These are phyloP conservation scores for Colletotrichum eleusines DNA, from an alignment of 2,329 filamentous ascomycete genomes.

Conservation along the genomic window DNA sequence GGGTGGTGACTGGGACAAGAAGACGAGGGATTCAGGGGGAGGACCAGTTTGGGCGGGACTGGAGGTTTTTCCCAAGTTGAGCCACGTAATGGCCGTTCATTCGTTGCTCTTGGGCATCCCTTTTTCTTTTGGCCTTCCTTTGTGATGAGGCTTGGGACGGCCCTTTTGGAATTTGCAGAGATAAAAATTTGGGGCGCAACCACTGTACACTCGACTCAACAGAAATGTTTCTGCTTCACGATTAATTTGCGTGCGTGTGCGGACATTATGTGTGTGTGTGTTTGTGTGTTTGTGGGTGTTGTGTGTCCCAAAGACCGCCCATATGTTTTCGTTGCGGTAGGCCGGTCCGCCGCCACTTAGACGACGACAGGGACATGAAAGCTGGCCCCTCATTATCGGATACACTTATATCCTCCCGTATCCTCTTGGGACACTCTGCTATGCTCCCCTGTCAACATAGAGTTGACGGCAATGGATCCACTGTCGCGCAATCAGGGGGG, in stretches of 20 bases:
- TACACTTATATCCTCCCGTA: constrained; percentile 2
- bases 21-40: constrained; percentile 9
- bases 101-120: constrained; percentile 30
- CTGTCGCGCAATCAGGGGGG: background rate
- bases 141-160: constrained; percentile 21
- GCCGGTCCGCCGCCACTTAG: constrained; percentile 33
- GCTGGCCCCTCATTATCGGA: constrained; percentile 15
- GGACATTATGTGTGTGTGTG: constrained; percentile 26
- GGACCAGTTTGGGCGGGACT: constrained; percentile 26
- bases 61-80: constrained; percentile 39
- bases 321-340: constrained; percentile 12
- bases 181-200: constrained; percentile 13
- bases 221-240: constrained; percentile 17
- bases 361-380: constrained; percentile 33
- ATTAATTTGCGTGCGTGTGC: constrained; percentile 29
- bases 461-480: background rate
- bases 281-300: too few relatives aligned
- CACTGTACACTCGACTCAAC: constrained; percentile 28
- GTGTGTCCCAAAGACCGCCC: constrained; percentile 10
- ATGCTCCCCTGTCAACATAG: constrained; percentile 1
- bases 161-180: constrained; percentile 23
- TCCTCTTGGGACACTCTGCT: too few relatives aligned
- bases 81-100: constrained; percentile 41
- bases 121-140: constrained; percentile 6
- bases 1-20: constrained; percentile 5